Base-by-base conservation (phyloP, 2,329 filamentous ascomycete genomes). In the Thelonectria discophora region DNA sequence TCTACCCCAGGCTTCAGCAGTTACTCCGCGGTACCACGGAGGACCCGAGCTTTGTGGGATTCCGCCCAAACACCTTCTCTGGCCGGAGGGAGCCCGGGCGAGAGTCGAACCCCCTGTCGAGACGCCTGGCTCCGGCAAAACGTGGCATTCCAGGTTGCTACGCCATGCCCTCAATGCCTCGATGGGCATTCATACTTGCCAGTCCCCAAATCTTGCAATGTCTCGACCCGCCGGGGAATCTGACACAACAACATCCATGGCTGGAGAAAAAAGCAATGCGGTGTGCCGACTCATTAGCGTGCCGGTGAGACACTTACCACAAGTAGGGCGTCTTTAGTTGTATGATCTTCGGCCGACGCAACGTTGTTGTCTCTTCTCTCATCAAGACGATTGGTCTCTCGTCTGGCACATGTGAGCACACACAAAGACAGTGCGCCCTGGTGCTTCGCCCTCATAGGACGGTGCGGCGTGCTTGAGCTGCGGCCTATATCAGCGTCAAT, bases 1-100 rank as follows among this genome's bases (percentile, higher is more conserved):
- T 68, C 68, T 60, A 55, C 67, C 62, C 64, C 67, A 62, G 59
- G 49, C 52, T 63, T 65, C 55, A 54, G 58, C 65, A 66, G 61
- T 54, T 63, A 64, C 59, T 60, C 49, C 52, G 60, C 57, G 60
- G 64, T 67, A 57, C 43, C 60, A 66, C 65, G 64, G 65, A 58
- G 52, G 42, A 43, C 42, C 11, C 11, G 34, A 37, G 15, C 12
- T 13, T 62, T 67, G 40, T 55, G 57, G 60, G 53, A 63, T 65
- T 61, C 64, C 55, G 57, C 67, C 60, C 60, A 56, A 65, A 56
- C 55, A 53, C 52, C 43, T 62, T 46, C 50, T 48, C 60, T 59
- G 56, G 50, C 52, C 58, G 42, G 64, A 55, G 47, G 34, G 45
- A 63, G 55, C 53, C 42, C 42, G 20, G 21, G 46, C 39, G 43